These are phyloP conservation scores for Botryotinia convoluta DNA, from an alignment of 2,329 filamentous ascomycete genomes.

Conservation along the genomic window DNA sequence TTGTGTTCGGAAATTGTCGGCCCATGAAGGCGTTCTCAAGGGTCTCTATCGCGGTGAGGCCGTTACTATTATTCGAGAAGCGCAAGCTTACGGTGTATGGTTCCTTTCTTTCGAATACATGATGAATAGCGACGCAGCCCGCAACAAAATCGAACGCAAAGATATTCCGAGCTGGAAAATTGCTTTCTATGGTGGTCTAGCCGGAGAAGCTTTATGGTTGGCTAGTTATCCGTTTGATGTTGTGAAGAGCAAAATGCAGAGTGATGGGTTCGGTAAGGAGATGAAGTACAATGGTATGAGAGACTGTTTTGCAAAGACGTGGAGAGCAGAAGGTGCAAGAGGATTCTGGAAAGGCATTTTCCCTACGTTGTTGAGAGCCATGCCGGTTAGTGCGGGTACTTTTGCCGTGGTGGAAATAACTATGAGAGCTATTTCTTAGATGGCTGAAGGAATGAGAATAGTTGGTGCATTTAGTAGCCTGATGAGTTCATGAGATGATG, in stretches of 20 bases:
- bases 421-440: conserved; percentile 56
- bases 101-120: conserved; percentile 94
- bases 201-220: conserved; percentile 92
- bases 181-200: conserved; percentile 86
- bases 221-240: conserved; percentile 94
- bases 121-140: conserved; percentile 83
- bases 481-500: not conserved
- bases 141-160: conserved; percentile 71
- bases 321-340: conserved; percentile 67
- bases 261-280: conserved; percentile 75
- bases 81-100: conserved; percentile 93
- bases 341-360: conserved; percentile 96
- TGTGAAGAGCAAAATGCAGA: conserved; percentile 99
- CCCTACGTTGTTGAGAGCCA: conserved; percentile 86
- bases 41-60: conserved; percentile 85
- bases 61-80: conserved; percentile 85
- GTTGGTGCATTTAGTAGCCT: not conserved
- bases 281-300: conserved; percentile 79
- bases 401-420: conserved; percentile 79
- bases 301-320: conserved; percentile 85
- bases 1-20: conserved; percentile 80
- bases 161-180: conserved; percentile 83
- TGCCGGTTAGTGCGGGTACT: conserved; percentile 97
- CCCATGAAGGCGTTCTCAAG: conserved; percentile 61
- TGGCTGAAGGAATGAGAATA: not conserved